Evolutionary conservation across 257 asterid species (phyloP).

Genomic region (Petrea volubilis): DNA sequence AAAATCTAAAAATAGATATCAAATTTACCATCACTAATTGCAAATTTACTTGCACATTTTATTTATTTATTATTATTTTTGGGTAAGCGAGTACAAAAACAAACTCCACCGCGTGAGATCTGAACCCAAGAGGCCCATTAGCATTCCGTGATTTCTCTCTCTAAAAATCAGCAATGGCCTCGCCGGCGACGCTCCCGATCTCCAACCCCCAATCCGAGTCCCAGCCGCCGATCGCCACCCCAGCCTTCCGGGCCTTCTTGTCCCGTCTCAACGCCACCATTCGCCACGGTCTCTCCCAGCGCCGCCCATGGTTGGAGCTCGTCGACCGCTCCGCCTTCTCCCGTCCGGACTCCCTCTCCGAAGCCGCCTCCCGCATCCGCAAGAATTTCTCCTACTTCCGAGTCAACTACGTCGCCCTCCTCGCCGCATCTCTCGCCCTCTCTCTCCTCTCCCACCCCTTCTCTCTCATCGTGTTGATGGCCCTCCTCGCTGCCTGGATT

Average conservation of each 20-base stretch:
- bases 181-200: constrained; percentile 74
- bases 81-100: neutral
- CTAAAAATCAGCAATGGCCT: constrained; percentile 48
- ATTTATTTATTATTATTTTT: too few species aligned
- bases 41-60: too few species aligned
- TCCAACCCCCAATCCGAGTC: constrained; percentile 60
- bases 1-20: neutral
- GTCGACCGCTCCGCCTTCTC: constrained; percentile 76
- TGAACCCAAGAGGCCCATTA: constrained; percentile 13
- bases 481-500: constrained; percentile 74
- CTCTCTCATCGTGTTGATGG: constrained; percentile 62
- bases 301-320: constrained; percentile 91
- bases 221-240: constrained; percentile 58
- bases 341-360: constrained; percentile 81
- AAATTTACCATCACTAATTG: neutral
- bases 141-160: neutral
- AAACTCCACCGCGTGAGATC: constrained; percentile 15
- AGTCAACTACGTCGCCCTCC: constrained; percentile 68
- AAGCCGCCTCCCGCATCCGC: constrained; percentile 82
- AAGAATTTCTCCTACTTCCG: constrained; percentile 78
- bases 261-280: constrained; percentile 61
- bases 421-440: constrained; percentile 65
- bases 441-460: constrained; percentile 83
- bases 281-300: constrained; percentile 73
- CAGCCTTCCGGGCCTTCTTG: constrained; percentile 77